Conservation (phyloP, 1,139 yeast species). For the Komagataea norvegica region DNA sequence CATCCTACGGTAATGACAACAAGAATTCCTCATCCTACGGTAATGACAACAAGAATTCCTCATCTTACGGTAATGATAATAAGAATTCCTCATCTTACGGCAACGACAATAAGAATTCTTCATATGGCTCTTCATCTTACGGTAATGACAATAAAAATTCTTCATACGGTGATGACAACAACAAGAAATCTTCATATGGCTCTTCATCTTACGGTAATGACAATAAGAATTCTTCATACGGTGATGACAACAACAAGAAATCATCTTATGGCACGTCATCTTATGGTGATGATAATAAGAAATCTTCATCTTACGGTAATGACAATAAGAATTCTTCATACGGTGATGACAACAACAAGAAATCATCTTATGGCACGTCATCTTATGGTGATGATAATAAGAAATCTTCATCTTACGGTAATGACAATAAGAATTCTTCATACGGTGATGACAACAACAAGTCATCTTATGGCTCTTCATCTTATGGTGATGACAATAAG, state of each 20-base stretch:
- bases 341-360: constrained; percentile 8
- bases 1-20: constrained; percentile 3
- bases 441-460: not conserved
- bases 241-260: constrained; percentile 10
- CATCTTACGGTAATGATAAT: constrained; percentile 19
- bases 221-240: constrained; percentile 25
- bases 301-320: constrained; percentile 14
- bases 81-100: constrained; percentile 11
- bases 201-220: constrained; percentile 15
- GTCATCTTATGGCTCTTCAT: constrained; percentile 15
- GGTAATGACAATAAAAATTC: no score
- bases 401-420: constrained; percentile 17
- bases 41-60: constrained; percentile 9
- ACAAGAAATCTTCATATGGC: constrained; percentile 26
- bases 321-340: not conserved
- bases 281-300: constrained; percentile 3
- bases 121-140: constrained; percentile 19
- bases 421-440: constrained; percentile 1
- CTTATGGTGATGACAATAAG: no score
- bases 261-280: constrained; percentile 20
- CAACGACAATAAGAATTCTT: constrained; percentile 12
- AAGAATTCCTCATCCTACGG: constrained; percentile 16
- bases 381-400: constrained; percentile 6
- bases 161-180: constrained; percentile 23
- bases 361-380: constrained; percentile 2